phyloP scores from a whole-genome alignment of 2,329 filamentous ascomycete species.

The Podosphaera xanthii region DNA sequence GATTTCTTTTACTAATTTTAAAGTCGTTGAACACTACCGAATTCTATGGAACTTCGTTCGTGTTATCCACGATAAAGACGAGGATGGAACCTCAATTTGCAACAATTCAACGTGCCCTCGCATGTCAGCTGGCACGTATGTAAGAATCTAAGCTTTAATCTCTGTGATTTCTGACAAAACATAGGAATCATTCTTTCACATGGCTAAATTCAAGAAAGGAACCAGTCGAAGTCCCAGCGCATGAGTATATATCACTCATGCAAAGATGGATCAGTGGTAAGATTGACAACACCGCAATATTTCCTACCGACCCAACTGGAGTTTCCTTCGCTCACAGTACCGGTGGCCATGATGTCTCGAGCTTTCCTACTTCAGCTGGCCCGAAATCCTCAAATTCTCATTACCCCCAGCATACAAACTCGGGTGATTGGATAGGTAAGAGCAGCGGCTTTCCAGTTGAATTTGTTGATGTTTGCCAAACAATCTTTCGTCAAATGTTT shows the following conservation, averaged over 20 bases:
- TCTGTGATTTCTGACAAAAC: conserved; percentile 3
- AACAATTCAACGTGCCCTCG: conserved; percentile 65
- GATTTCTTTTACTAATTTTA: not conserved
- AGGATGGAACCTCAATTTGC: conserved; percentile 57
- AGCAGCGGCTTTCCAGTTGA: conserved; percentile 77
- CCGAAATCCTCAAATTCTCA: conserved; percentile 24
- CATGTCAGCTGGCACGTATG: conserved; percentile 86
- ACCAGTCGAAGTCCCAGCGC: conserved; percentile 77
- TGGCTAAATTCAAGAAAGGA: conserved; percentile 79
- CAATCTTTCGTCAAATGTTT: conserved; percentile 96
- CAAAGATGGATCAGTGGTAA: conserved; percentile 96
- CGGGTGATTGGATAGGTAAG: conserved; percentile 66
- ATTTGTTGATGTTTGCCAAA: conserved; percentile 76
- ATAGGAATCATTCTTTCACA: conserved; percentile 76
- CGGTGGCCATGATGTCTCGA: conserved; percentile 30
- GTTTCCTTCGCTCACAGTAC: conserved; percentile 39
- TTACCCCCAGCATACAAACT: conserved; percentile 28
- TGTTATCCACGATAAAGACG: conserved; percentile 69
- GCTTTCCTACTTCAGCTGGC: conserved; percentile 22
- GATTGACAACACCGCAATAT: conserved; percentile 71
- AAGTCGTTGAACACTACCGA: conserved; percentile 82
- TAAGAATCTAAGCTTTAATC: conserved; percentile 10
- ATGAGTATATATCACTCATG: conserved; percentile 85
- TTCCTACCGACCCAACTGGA: conserved; percentile 62
- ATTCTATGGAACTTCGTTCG: conserved; percentile 75